Conservation (phyloP, 2,329 filamentous ascomycete genomes). For the Sporothrix brunneoviolacea region DNA sequence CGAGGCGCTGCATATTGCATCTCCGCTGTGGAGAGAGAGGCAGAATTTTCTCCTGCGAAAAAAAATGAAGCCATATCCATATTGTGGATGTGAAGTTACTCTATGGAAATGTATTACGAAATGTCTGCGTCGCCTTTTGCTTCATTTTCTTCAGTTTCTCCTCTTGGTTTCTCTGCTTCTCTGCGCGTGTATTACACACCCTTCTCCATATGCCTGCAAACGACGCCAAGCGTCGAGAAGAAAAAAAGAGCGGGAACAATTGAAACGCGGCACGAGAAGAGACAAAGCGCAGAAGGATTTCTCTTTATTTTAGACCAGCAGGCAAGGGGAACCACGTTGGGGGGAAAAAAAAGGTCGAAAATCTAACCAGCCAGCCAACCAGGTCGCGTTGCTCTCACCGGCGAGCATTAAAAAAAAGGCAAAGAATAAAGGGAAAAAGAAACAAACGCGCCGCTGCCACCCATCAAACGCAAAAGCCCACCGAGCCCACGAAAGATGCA, state of each 20-base stretch:
- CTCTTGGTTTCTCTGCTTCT: no score
- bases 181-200: not conserved
- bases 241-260: constrained; percentile 1
- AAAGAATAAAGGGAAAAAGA: not conserved
- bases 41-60: not conserved
- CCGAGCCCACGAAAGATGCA: no score
- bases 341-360: not conserved
- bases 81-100: constrained; percentile 11
- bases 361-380: constrained; percentile 2
- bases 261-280: constrained; percentile 15
- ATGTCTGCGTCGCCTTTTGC: not conserved
- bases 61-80: constrained; percentile 6
- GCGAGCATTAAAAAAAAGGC: not conserved
- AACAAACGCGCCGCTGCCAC: not conserved
- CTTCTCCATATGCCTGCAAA: constrained; percentile 1
- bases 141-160: not conserved
- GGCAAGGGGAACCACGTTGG: not conserved
- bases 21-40: constrained; percentile 7
- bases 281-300: constrained; percentile 11
- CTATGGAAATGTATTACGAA: not conserved
- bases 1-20: not conserved
- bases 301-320: not conserved
- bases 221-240: not conserved
- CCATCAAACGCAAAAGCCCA: constrained; percentile 3
- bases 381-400: not conserved